Base-by-base conservation (phyloP, 1,284 basidiomycete genomes). In the Cutaneotrichosporon cyanovorans region DNA sequence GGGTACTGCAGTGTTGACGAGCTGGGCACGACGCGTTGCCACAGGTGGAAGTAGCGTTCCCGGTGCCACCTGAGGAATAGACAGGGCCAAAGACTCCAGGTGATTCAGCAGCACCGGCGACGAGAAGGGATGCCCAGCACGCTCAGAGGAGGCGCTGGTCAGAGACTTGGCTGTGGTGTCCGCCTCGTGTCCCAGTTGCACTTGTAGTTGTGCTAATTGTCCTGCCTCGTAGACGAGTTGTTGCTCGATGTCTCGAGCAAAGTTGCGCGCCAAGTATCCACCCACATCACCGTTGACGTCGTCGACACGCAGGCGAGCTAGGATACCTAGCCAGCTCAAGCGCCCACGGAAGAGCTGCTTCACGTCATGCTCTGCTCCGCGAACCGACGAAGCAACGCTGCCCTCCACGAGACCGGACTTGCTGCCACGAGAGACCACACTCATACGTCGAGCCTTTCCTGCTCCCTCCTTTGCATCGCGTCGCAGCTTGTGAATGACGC, bases 191-290 rank as follows among this genome's bases (percentile, higher is more conserved):
- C 77, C 73, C 11, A 84, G 63, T 2, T 72, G 56, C 3, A 67
- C 54, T 66, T 85, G 83, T 2, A 79, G 61, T 22, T 71, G 67
- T n/a, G 77, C 67, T n/a, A 87, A 71, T 41, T 78, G 74, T 14
- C 85, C 87, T 1, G 82, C 77, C 54, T 86, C 80, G 53, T 81
- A 78, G 16, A 83, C 75, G 30, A 88, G 75, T 84, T 87, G 76
- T 52, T 76, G 73, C 61, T 87, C 82, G 11, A 89, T 73, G 5
- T 78, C 78, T 51, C 69, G 73, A 48, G 81, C 84, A 80, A 85
- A 87, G 2, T 74, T 66, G 34, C 70, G 69, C 34, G 77, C 72
- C 9, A 85, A 66, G 32, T 80, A 77, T 12, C 73, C 58, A 1
- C 70, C 73, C 9, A 90, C 67, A 23, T 81, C 75, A 30, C 72